These are phyloP conservation scores for Phytophthora cactorum DNA, from an alignment of 352 stramenopile species.

Conservation along the genomic window DNA sequence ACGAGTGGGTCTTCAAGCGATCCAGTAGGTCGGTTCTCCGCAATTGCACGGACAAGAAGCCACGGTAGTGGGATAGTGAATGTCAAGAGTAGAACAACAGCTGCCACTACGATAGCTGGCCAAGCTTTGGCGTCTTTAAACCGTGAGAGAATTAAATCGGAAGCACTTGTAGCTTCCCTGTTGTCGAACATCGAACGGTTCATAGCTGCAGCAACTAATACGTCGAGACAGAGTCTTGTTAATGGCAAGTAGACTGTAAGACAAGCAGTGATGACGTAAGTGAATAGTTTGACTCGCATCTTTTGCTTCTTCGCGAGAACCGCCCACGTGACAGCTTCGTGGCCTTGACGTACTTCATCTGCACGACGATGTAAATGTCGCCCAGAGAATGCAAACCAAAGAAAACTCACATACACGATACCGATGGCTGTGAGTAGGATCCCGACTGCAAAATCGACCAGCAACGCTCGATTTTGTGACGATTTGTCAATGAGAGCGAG, in stretches of 20 bases:
- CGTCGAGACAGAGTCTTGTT: constrained; percentile 45
- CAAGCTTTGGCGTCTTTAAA: constrained; percentile 31
- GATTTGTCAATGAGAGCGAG: constrained; percentile 12
- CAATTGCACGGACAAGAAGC: constrained; percentile 38
- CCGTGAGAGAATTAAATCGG: constrained; percentile 20
- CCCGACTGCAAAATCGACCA: constrained; percentile 34
- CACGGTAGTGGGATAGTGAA: constrained; percentile 48
- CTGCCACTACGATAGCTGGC: constrained; percentile 26
- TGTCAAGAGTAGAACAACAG: constrained; percentile 38
- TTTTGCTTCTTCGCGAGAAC: constrained; percentile 40
- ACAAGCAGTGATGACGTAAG: constrained; percentile 47
- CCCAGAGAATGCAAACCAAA: constrained; percentile 51
- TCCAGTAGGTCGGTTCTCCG: constrained; percentile 46
- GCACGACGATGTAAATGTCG: constrained; percentile 42
- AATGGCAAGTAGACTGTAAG: constrained; percentile 56
- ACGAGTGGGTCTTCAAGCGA: constrained; percentile 46
- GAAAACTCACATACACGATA: constrained; percentile 37
- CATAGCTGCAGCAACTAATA: constrained; percentile 16
- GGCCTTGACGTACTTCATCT: constrained; percentile 54
- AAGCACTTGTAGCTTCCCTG: constrained; percentile 11
- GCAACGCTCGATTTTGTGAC: constrained; percentile 10
- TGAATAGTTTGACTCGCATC: constrained; percentile 43
- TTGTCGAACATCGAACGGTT: background rate
- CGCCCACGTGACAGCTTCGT: constrained; percentile 51
- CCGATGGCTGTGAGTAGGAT: constrained; percentile 35